A percentile compares a stretch with the other conserved stretches of the same genome.
Evolutionary conservation across 164 flowering plant species (phyloP).

Genomic region (Liriodendron chinense): DNA sequence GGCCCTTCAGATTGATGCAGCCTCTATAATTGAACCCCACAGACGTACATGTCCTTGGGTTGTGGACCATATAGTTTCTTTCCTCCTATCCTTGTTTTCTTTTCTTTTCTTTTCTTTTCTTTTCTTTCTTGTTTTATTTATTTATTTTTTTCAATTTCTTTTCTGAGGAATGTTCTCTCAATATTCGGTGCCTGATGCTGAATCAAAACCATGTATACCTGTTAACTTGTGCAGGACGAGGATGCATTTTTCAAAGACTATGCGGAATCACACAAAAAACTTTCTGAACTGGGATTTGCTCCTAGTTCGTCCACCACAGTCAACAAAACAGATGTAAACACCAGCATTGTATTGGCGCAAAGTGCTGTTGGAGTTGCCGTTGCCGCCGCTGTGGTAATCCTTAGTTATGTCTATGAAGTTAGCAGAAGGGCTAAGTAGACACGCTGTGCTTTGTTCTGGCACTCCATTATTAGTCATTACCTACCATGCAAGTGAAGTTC

Average conservation of each 20-base stretch:
- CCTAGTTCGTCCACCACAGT: slow-evolving; percentile 24
- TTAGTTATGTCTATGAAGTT: slow-evolving; percentile 57
- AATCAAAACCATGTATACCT: neutral
- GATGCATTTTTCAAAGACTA: slow-evolving; percentile 83
- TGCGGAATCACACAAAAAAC: slow-evolving; percentile 83
- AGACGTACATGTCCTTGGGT: neutral
- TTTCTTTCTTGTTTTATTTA: too few species aligned
- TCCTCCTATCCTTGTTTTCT: neutral
- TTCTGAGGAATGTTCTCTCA: neutral
- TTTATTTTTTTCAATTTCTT: too few species aligned
- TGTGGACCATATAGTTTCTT: neutral
- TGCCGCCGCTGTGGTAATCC: slow-evolving; percentile 57
- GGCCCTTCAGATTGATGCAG: neutral
- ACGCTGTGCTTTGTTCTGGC: neutral
- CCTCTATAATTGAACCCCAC: neutral
- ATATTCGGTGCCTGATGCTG: neutral
- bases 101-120: too few species aligned
- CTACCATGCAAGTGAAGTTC: neutral
- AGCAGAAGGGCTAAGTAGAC: slow-evolving; percentile 4
- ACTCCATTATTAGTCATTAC: too few species aligned
- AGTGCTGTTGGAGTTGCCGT: slow-evolving; percentile 69
- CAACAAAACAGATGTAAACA: slow-evolving; percentile 22
- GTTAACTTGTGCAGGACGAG: slow-evolving; percentile 29
- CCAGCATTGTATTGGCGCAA: slow-evolving; percentile 38
- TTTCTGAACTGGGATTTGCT: slow-evolving; percentile 73